Evolutionary conservation across 2,329 filamentous ascomycete genomes (phyloP), one percentile per base, ranked within the genome.

Genomic region (Alternaria sp.): DNA sequence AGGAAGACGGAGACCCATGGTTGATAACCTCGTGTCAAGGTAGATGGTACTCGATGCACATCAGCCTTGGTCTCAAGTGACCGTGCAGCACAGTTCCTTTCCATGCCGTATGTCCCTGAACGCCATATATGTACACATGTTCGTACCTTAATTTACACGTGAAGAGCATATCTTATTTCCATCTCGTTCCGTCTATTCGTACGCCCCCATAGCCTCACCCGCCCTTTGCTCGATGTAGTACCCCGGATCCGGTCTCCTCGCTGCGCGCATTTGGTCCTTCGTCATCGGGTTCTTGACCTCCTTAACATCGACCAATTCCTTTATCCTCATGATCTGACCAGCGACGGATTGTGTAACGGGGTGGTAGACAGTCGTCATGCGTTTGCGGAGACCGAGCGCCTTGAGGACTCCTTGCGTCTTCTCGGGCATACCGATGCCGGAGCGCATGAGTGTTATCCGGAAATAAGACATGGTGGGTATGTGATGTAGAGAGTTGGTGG

Each of bases 301-400:
- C 70, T 89, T 84, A 37, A 97, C 93, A 58, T 88, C 86, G 49
- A 97, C 92, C 67, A 97, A 84, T 83, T 97, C 94, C 85, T 97
- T 97, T 73, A 97, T 93, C 81, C 91, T 91, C 86, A 97, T 91
- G 76, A 97, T 93, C 84, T 96, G 93, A 78, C 94, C 94, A 10
- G 94, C 94, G 66, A 93, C 89, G 71, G 93, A 89, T 45, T 90
- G 88, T 65, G 87, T 87, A 65, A 97, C 93, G 41, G 92, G 92
- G 81, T 97, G 91, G 85, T 96, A 97, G 75, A 97, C 94, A 58
- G 92, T 95, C 76, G 90, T 90, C 87, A 90, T 90, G 75, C 94
- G 92, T 79, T 92, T 92, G 74, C 90, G 92, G 68, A 97, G 88
- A 60, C 94, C 94, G 64, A 97, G 91, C 18, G 94, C 92, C 66